Conservation (phyloP, 495 filamentous ascomycete genomes). For the Cryomyces minteri region DNA sequence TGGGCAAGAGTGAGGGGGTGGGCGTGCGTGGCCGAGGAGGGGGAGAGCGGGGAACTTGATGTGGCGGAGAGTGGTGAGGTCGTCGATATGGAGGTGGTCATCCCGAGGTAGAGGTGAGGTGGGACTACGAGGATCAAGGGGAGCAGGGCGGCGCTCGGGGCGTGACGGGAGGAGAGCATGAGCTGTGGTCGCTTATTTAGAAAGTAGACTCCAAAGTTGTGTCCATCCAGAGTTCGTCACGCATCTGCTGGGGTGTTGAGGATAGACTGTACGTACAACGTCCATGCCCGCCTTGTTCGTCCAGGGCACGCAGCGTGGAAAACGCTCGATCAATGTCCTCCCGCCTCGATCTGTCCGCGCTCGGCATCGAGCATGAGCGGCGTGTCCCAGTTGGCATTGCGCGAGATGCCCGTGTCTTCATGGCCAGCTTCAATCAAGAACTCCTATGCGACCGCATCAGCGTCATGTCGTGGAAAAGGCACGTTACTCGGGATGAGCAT, state of each 20-base stretch:
- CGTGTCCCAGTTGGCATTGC: conserved; percentile 55
- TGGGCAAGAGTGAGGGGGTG: conserved; percentile 4
- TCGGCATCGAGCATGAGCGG: conserved; percentile 36
- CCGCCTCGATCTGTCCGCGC: conserved; percentile 36
- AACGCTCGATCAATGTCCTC: conserved; percentile 34
- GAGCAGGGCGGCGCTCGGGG: conserved; percentile 11
- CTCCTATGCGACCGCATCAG: conserved; percentile 39
- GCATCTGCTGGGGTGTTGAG: too few species aligned
- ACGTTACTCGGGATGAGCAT: too few species aligned
- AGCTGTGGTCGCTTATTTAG: conserved; percentile 4
- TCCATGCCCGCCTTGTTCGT: conserved; percentile 23
- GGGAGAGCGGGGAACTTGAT: neutral
- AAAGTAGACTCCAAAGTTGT: neutral
- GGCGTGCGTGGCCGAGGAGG: neutral
- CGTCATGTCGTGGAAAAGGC: neutral
- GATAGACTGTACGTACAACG: conserved; percentile 15
- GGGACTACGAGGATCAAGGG: conserved; percentile 3
- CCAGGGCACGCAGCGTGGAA: conserved; percentile 15
- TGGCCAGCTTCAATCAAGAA: conserved; percentile 23
- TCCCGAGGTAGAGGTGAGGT: too few species aligned
- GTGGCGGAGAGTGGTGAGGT: neutral
- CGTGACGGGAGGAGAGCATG: conserved; percentile 12
- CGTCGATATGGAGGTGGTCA: neutral
- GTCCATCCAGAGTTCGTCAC: neutral
- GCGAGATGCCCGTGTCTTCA: conserved; percentile 33